Conservation (phyloP, 2,329 filamentous ascomycete species). For the Byssoonygena ceratinophila region DNA sequence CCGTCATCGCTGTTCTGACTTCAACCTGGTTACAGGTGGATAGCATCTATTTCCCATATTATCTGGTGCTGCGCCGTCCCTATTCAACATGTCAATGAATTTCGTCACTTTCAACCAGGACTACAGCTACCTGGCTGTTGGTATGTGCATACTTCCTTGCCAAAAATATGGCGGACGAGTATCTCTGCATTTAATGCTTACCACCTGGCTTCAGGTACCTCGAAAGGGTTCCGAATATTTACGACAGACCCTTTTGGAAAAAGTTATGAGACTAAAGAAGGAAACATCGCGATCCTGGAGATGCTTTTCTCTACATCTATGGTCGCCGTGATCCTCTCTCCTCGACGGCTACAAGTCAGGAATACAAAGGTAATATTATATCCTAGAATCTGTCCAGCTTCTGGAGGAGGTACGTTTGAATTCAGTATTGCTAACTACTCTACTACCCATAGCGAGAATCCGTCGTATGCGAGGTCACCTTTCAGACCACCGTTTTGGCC, state of each 20-base stretch:
- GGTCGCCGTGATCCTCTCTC: slow-evolving; percentile 84
- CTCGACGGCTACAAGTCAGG: slow-evolving; percentile 84
- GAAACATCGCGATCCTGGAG: slow-evolving; percentile 90
- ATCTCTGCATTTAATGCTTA: slow-evolving; percentile 1
- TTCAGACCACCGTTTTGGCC: slow-evolving; percentile 89
- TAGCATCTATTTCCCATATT: neutral
- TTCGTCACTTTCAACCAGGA: slow-evolving; percentile 99
- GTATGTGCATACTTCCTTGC: slow-evolving; percentile 42
- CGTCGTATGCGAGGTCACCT: slow-evolving; percentile 96
- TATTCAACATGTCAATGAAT: slow-evolving; percentile 64
- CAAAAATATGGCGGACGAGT: neutral
- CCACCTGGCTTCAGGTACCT: slow-evolving; percentile 54
- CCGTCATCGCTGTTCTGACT: neutral
- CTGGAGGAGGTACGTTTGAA: neutral
- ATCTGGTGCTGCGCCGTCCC: neutral
- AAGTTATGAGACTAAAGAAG: slow-evolving; percentile 87
- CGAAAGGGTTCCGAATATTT: slow-evolving; percentile 90
- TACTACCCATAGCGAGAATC: slow-evolving; percentile 49
- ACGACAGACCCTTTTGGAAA: slow-evolving; percentile 93
- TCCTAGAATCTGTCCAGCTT: neutral
- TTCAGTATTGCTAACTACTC: slow-evolving; percentile 14
- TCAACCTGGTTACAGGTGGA: neutral
- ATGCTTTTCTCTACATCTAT: slow-evolving; percentile 98
- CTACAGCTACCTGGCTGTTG: slow-evolving; percentile 91
- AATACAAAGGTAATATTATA: slow-evolving; percentile 69